Base-by-base conservation (phyloP, 2,329 filamentous ascomycete species). In the Colletotrichum noveboracense region DNA sequence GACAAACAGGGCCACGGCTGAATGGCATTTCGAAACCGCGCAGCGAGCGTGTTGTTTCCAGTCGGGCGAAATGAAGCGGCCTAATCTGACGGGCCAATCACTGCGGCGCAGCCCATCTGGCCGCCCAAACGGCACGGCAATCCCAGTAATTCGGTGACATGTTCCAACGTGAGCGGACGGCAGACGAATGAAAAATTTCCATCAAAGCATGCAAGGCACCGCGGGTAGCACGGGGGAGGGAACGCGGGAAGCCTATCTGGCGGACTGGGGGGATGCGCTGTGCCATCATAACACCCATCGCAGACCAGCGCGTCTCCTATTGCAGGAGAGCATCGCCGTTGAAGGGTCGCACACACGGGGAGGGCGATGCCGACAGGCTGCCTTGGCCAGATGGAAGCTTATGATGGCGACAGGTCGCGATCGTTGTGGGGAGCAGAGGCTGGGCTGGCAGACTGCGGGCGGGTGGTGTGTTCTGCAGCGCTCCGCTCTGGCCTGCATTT, bases 161-260 rank as follows among this genome's bases (percentile, higher is more conserved):
- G 70, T 66, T 43, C 76, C 61, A 74, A 70, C 70, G n/a, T 76
- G 74, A 74, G 70, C 70, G 74, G 62, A 74, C 66, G 74, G 70
- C 38, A 74, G 34, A 60, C 76, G 67, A 62, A 61, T 62, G 18
- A 26, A 48, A 38, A 71, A 56, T 48, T 30, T 16, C 58, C 62
- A 74, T 64, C 55, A 18, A 56, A 30, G 28, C 55, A 75, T 76
- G 75, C 75, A 76, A 76, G 75, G 75, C 72, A 75, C 75, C 75
- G 72, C 62, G 62, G 55, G 28, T 60, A 52, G 67, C 61, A 71
- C 56, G 55, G 75, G 67, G 55, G 56, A 12, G 61, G 64, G 14
- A 61, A 65, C 70, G 64, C 66, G 71, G 66, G 71, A 75, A 75
- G 74, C 71, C 74, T 70, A 75, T 55, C 52, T 70, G 62, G 30